These are phyloP conservation scores for Postia placenta DNA, from an alignment of 768 basidiomycete genomes.

Conservation along the genomic window DNA sequence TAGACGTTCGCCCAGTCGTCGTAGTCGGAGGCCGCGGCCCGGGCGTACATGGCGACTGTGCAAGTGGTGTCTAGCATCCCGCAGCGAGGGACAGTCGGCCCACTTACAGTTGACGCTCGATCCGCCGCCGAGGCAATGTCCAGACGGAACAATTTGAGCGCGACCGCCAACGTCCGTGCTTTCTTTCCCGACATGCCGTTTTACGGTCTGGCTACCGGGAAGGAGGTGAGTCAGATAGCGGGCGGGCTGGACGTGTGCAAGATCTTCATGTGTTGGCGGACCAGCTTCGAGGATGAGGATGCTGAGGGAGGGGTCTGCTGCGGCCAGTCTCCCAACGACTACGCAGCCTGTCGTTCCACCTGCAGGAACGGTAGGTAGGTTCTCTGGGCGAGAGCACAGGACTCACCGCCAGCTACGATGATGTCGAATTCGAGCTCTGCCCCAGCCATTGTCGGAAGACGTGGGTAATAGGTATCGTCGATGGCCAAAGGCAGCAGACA, in stretches of 20 bases:
- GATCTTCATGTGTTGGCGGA: constrained; percentile 39
- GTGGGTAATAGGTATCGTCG: neutral
- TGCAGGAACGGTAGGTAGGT: neutral
- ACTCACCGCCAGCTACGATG: constrained; percentile 51
- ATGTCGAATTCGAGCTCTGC: constrained; percentile 29
- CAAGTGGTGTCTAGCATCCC: neutral
- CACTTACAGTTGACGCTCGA: constrained; percentile 52
- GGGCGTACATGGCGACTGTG: constrained; percentile 35
- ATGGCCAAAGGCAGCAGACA: neutral
- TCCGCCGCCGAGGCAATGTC: constrained; percentile 55
- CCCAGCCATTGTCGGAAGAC: neutral
- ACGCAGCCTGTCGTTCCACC: constrained; percentile 48
- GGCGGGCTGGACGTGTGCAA: constrained; percentile 47
- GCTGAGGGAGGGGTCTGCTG: constrained; percentile 45
- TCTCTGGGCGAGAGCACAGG: neutral
- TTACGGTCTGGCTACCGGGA: constrained; percentile 35
- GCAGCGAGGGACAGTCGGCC: neutral
- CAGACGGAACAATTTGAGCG: constrained; percentile 34
- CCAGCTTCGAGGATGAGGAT: constrained; percentile 62
- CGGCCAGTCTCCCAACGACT: constrained; percentile 46
- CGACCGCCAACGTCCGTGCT: constrained; percentile 43
- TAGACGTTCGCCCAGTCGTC: constrained; percentile 48
- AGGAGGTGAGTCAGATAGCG: constrained; percentile 39
- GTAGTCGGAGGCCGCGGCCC: constrained; percentile 54
- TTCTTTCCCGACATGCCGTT: constrained; percentile 32